phyloP scores from a whole-genome alignment of 1,139 yeast species.

The Protomyces arabidopsidicola region DNA sequence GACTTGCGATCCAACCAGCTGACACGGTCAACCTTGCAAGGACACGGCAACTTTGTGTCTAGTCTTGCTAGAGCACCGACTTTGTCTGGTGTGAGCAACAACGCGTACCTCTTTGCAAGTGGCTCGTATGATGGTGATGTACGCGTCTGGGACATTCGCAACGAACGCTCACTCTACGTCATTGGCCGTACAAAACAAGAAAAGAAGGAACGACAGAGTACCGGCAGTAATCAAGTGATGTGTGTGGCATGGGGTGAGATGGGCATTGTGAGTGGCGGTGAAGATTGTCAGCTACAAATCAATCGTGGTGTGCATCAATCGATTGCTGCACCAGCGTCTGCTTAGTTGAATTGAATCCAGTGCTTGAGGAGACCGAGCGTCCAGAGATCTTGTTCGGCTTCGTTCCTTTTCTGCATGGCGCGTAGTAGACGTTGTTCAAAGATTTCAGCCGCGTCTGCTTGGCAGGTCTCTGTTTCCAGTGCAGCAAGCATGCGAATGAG shows the following conservation, averaged over 20 bases:
- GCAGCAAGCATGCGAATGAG: not conserved
- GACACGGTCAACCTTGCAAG: constrained; percentile 65
- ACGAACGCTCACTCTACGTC: constrained; percentile 42
- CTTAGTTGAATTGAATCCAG: not conserved
- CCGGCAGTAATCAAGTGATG: constrained; percentile 57
- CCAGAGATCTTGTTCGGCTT: not conserved
- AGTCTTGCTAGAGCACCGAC: constrained; percentile 51
- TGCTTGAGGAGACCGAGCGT: not conserved
- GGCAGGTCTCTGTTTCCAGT: not conserved
- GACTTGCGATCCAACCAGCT: constrained; percentile 81
- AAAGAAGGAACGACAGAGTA: constrained; percentile 33
- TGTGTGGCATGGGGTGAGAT: constrained; percentile 80
- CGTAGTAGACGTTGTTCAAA: not conserved
- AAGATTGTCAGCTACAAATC: constrained; percentile 87
- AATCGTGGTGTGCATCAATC: constrained; percentile 41
- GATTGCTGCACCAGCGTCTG: not conserved
- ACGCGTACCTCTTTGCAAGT: constrained; percentile 75
- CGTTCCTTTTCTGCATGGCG: not conserved
- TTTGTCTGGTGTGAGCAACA: constrained; percentile 54
- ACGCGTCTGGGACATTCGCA: constrained; percentile 88
- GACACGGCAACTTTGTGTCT: constrained; percentile 89
- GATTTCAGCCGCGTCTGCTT: not conserved
- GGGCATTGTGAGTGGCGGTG: constrained; percentile 90
- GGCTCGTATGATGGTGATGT: constrained; percentile 95
- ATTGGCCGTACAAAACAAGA: constrained; percentile 50